phyloP scores from a whole-genome alignment of 2,329 filamentous ascomycete species.

The Hirsutella thompsonii region DNA sequence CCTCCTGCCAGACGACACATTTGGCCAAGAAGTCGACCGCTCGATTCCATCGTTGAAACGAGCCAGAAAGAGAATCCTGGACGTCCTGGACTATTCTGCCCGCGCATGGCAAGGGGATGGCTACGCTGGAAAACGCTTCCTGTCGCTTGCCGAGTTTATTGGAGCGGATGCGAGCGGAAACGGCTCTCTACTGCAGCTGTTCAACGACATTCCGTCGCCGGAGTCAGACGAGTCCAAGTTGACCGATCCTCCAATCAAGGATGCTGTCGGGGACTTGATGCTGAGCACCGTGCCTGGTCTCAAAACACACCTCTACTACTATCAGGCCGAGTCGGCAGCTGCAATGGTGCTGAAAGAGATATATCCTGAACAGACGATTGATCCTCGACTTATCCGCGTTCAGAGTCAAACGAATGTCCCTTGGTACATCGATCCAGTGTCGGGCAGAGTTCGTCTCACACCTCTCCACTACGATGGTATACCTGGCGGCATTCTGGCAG shows the following conservation, averaged over 20 bases:
- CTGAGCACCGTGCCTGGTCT: slow-evolving; percentile 41
- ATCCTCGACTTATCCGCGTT: slow-evolving; percentile 56
- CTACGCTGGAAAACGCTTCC: neutral
- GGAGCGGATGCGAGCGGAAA: slow-evolving; percentile 14
- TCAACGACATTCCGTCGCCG: slow-evolving; percentile 63
- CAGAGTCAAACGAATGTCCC: slow-evolving; percentile 44
- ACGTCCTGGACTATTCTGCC: slow-evolving; percentile 39
- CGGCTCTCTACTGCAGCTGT: slow-evolving; percentile 52
- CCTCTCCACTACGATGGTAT: slow-evolving; percentile 62
- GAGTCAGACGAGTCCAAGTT: slow-evolving; percentile 38
- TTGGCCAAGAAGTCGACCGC: slow-evolving; percentile 37
- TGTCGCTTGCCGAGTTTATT: neutral
- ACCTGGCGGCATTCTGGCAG: slow-evolving; percentile 65
- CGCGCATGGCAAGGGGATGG: slow-evolving; percentile 39
- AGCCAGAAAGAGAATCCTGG: slow-evolving; percentile 34
- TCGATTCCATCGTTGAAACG: slow-evolving; percentile 28
- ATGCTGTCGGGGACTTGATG: slow-evolving; percentile 44
- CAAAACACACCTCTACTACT: slow-evolving; percentile 55
- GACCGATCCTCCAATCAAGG: slow-evolving; percentile 33
- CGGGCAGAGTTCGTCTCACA: slow-evolving; percentile 48
- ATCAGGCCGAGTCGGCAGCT: slow-evolving; percentile 69
- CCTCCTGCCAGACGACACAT: slow-evolving; percentile 53
- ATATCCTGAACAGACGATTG: slow-evolving; percentile 49
- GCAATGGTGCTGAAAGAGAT: slow-evolving; percentile 75
- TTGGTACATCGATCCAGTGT: slow-evolving; percentile 61